Base-by-base conservation (phyloP, 1,139 yeast genomes). In the Scheffersomyces stambukii region DNA sequence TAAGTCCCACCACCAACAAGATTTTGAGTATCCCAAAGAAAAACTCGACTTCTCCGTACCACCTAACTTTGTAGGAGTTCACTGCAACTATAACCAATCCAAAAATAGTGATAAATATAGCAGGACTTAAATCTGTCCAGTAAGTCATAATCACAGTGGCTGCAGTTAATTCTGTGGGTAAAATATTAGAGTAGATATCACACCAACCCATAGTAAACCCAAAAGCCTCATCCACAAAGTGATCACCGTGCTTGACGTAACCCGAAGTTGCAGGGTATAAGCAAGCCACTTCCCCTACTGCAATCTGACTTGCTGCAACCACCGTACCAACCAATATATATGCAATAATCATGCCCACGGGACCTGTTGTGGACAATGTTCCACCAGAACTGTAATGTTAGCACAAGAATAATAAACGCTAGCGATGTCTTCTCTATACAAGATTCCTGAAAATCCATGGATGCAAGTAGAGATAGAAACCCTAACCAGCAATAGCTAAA, bases 1-100 rank as follows among this genome's bases (percentile, higher is more conserved):
- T 41, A 27, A 57, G 43, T 1, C 59, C 60, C 7, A 48, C 32
- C 23, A 56, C 42, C 31, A 57, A 44, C 11, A 50, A 19, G 12
- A 58, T 39, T 36, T 58, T 58, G 21, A 57, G 40, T 10, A 46
- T 29, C 2, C 60, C 63, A 28, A 58, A 53, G 27, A 44, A 42
- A 32, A 54, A 58, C 36, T 58, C 64, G 14, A 56, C 36, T 35
- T 58, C 64, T 4, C 64, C 64, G 33, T 54, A 57, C 33, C 44
- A 49, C 27, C 47, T 44, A n/a, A 57, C 50, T 8, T 48, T 48
- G 24, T 47, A 47, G n/a, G 43, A 36, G 34, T 57, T 57, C 15
- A 48, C 34, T 4, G 38, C 40, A 13, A 55, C 39, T 22, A 53
- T 43, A 5, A 54, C 38, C 4, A 54, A 29, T n/a, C 46, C 48